Percentiles rank a stretch among this genome's conserved stretches.
phyloP scores from a whole-genome alignment of 1,284 basidiomycete species.

The Golubevia pallescens region DNA sequence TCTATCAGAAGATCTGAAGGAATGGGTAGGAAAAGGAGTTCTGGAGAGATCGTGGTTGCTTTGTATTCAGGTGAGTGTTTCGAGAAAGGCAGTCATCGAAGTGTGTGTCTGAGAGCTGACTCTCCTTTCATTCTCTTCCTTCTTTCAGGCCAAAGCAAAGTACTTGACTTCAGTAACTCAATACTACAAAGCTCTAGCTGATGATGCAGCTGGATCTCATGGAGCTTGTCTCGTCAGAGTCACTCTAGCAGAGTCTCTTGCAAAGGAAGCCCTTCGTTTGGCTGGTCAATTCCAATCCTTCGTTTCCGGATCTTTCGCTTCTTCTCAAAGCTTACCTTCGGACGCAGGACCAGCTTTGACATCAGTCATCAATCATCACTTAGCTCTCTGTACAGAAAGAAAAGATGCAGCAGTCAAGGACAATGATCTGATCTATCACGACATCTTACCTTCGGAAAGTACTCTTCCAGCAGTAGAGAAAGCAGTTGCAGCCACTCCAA shows the following conservation, averaged over 20 bases:
- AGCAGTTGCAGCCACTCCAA: conserved; percentile 43
- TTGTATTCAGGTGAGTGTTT: conserved; percentile 28
- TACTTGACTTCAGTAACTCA: conserved; percentile 55
- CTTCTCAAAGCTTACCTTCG: conserved; percentile 31
- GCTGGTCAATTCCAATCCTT: conserved; percentile 18
- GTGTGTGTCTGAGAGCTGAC: neutral
- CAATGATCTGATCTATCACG: conserved; percentile 64
- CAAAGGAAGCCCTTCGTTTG: conserved; percentile 44
- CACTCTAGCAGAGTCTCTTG: conserved; percentile 40
- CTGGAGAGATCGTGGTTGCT: conserved; percentile 43
- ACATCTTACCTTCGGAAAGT: conserved; percentile 48
- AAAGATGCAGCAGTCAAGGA: conserved; percentile 53
- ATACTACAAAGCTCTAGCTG: conserved; percentile 52
- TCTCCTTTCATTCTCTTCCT: neutral
- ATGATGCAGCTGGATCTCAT: conserved; percentile 42
- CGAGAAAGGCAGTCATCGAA: neutral
- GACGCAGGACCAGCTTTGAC: conserved; percentile 35
- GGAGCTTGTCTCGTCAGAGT: conserved; percentile 45
- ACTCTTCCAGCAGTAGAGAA: conserved; percentile 50
- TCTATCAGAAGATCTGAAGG: conserved; percentile 39
- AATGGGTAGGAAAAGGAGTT: conserved; percentile 35
- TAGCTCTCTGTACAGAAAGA: conserved; percentile 30
- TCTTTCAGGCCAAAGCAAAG: conserved; percentile 34
- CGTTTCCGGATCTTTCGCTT: conserved; percentile 12
- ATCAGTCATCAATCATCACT: conserved; percentile 33